These are phyloP conservation scores for Isochrysis galbana DNA, from an alignment of 78 protist genomes.

Conservation along the genomic window DNA sequence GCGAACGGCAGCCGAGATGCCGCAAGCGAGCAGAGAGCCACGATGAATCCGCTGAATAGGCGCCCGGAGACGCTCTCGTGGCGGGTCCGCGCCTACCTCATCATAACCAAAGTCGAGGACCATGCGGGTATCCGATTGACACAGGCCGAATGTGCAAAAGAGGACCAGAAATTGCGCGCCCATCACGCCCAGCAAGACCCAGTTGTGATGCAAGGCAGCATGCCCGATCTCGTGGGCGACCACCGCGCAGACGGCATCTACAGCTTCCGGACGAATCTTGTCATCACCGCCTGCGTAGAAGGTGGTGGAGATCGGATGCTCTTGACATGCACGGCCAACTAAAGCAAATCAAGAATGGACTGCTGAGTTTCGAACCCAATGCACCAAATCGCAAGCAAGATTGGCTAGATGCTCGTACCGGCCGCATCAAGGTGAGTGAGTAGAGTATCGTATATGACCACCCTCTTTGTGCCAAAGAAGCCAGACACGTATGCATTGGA, in stretches of 20 bases:
- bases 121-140: neutral
- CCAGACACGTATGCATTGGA: conserved; percentile 77
- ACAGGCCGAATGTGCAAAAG: conserved; percentile 44
- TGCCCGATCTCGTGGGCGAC: conserved; percentile 88
- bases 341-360: no score
- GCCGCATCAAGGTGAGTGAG: neutral
- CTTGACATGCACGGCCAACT: no score
- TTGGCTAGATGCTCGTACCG: no score
- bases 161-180: conserved; percentile 32
- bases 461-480: conserved; percentile 74
- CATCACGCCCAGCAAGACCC: conserved; percentile 29
- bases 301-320: no score
- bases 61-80: no score
- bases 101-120: neutral
- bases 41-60: no score
- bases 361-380: no score
- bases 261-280: no score
- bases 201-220: conserved; percentile 63
- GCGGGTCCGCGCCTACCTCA: no score
- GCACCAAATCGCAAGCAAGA: no score
- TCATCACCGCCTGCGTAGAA: no score
- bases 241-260: conserved; percentile 2
- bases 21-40: neutral
- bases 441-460: conserved; percentile 82
- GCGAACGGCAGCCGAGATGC: neutral